Conservation (phyloP, 495 filamentous ascomycete genomes). For the Chaetomium fimeti region DNA sequence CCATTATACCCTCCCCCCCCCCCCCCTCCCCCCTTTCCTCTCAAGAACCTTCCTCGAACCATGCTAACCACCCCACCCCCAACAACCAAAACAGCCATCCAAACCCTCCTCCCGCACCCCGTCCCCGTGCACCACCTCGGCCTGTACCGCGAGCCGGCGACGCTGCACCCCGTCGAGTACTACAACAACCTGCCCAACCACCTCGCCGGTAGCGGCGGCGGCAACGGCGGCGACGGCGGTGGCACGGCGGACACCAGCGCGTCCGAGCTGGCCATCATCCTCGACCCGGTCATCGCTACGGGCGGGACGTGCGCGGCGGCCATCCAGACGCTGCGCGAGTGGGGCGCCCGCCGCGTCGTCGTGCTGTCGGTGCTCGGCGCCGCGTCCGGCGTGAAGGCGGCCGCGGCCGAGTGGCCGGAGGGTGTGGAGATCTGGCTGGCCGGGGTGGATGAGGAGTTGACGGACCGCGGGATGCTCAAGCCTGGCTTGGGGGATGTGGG, state of each 20-base stretch:
- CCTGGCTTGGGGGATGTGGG: constrained; percentile 91
- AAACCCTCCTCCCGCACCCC: constrained; percentile 74
- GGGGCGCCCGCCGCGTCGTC: constrained; percentile 80
- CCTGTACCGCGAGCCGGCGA: constrained; percentile 82
- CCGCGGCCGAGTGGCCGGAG: constrained; percentile 69
- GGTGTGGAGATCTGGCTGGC: constrained; percentile 81
- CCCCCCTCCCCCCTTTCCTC: not conserved
- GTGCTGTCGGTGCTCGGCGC: constrained; percentile 76
- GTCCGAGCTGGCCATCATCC: constrained; percentile 69
- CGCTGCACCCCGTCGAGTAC: constrained; percentile 90
- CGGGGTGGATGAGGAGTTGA: constrained; percentile 68
- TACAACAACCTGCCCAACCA: constrained; percentile 96
- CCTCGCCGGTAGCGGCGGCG: no score
- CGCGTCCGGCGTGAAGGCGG: constrained; percentile 61
- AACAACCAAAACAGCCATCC: constrained; percentile 56
- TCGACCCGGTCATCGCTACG: constrained; percentile 93
- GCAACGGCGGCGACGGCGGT: no score
- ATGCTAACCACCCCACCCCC: not conserved
- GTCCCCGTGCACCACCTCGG: constrained; percentile 91
- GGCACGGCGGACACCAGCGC: constrained; percentile 33
- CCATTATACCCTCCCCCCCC: constrained; percentile 10
- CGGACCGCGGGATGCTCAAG: constrained; percentile 82
- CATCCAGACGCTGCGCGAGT: constrained; percentile 83
- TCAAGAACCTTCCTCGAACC: not conserved
- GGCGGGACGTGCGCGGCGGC: constrained; percentile 86